Base-by-base conservation (phyloP, 352 stramenopile species). In the Globisporangium viniferum region DNA sequence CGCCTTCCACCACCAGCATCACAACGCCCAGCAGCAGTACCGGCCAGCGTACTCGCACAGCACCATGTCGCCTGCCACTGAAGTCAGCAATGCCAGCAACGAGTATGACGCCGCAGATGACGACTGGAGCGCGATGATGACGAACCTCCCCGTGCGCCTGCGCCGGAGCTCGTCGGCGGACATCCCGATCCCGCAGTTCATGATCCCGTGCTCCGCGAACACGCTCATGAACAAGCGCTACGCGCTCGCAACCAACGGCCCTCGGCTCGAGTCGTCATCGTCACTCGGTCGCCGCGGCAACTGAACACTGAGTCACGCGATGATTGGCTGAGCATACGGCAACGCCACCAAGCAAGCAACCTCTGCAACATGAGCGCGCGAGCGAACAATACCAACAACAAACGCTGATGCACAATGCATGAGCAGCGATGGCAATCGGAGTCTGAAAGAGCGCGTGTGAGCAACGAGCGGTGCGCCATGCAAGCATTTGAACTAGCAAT, bases 161-260 rank as follows among this genome's bases (percentile, higher is more conserved):
- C 59, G 41, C 41, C 71, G 67, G 39, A 73, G 62, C 35, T 71
- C 67, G 24, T 73, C 74, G 46, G 63, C 72, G 24, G 74, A 82
- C 57, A 80, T 88, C 39, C 76, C 67, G 55, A 88, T 88, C 69
- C 80, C 80, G 49, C 72, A 61, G 62, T 88, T 88, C 71, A 75
- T 88, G 36, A 88, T 88, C 65, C 80, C 80, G 51, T 78, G 76
- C 67, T 88, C 80, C 29, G 78, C 71, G 62, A 73, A 73, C 54
- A 66, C 79, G 49, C 66, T 88, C n/a, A 88, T 88, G 78, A 79
- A 88, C 69, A 69, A 63, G n/a, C 78, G 74, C 62, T 88, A 88
- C 59, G 59, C 71, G 59, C 64, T 76, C 59, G 20, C 59, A 35
- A 14, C 35, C 35, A 60, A 15, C 58, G 14, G 20, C 1, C 12